Percentiles rank a stretch among this genome's conserved stretches.
Conservation (phyloP, 2,329 filamentous ascomycete genomes). For the Chaetomiaceae sp. region DNA sequence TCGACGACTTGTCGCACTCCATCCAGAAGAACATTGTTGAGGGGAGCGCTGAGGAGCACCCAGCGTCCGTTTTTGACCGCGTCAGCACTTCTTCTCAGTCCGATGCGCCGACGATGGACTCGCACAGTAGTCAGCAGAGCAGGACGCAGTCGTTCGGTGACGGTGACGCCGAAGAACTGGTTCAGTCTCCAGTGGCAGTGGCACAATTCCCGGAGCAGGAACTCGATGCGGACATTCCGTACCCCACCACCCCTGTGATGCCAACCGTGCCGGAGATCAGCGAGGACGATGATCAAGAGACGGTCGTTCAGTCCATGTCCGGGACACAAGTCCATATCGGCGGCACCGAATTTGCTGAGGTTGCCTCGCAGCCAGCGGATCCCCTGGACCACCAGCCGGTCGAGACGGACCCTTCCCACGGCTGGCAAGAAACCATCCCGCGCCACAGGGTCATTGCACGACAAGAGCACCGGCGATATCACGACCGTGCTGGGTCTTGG, state of each 20-base stretch:
- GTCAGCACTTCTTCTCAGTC: conserved; percentile 43
- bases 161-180: not conserved
- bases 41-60: conserved; percentile 28
- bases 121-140: conserved; percentile 28
- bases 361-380: not conserved
- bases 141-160: conserved; percentile 10
- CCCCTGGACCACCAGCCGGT: conserved; percentile 11
- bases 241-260: conserved; percentile 27
- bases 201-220: not conserved
- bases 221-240: conserved; percentile 17
- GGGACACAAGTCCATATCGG: conserved; percentile 8
- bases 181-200: conserved; percentile 27
- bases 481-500: conserved; percentile 40
- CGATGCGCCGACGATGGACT: conserved; percentile 37
- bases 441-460: conserved; percentile 38
- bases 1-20: conserved; percentile 38
- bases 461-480: conserved; percentile 36
- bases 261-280: conserved; percentile 21
- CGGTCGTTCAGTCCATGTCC: conserved; percentile 23
- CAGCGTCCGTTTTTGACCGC: conserved; percentile 46
- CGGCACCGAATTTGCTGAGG: not conserved
- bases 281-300: conserved; percentile 29
- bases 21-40: conserved; percentile 34
- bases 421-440: conserved; percentile 24
- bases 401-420: conserved; percentile 4